Evolutionary conservation across 139 green algal species (phyloP).

Genomic region (Chlamydomonas urium): DNA sequence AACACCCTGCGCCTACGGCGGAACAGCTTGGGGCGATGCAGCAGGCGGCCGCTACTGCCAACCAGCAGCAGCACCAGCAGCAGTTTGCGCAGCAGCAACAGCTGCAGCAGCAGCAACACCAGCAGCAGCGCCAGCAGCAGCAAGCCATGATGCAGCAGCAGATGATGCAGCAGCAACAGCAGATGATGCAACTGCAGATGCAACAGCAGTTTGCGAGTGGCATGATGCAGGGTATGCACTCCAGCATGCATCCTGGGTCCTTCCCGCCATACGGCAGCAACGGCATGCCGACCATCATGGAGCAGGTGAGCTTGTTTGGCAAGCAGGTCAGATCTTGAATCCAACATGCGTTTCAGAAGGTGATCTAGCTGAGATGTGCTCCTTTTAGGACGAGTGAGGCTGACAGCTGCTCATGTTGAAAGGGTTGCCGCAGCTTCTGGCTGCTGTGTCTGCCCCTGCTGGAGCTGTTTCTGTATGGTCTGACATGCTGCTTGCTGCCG

Average conservation of each 20-base stretch:
- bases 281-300: neutral
- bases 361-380: neutral
- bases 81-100: neutral
- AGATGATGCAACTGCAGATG: neutral
- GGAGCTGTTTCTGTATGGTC: no score
- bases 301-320: neutral
- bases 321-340: no score
- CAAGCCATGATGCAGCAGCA: neutral
- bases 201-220: neutral
- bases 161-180: slow-evolving; percentile 5
- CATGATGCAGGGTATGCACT: neutral
- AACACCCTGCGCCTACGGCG: neutral
- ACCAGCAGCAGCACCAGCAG: slow-evolving; percentile 1
- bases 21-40: neutral
- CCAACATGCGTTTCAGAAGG: no score
- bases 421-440: no score
- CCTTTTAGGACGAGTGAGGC: neutral
- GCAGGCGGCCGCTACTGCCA: slow-evolving; percentile 3
- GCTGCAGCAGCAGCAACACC: neutral
- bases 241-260: no score
- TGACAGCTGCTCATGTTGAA: neutral
- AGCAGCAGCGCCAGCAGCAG: slow-evolving; percentile 1
- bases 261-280: neutral
- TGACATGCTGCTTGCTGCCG: no score
- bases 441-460: no score